Evolutionary conservation across 2,329 filamentous ascomycete genomes (phyloP), one percentile per base, ranked within the genome.

Genomic region (Clonostachys rhizophaga): DNA sequence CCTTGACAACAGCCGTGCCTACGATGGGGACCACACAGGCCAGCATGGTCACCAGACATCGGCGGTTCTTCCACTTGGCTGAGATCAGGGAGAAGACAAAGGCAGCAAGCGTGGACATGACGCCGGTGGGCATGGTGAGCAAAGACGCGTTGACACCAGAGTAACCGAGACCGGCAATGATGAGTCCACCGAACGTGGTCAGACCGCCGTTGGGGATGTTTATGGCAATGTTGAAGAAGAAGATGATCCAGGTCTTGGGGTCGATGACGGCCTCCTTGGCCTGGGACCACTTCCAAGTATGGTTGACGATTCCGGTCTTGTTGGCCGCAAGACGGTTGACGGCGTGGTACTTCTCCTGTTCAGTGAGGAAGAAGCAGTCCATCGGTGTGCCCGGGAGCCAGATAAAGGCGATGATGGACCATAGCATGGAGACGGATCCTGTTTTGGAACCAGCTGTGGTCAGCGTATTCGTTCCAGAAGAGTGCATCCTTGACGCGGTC

Each of bases 251-350:
- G 0, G 75, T 76, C 57, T 80, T 79, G 9, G 71, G 72, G 52
- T 79, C 78, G 4, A 62, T 47, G 0, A 80, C 55, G 40, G 72
- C 75, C 57, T 81, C 76, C 8, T 59, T 45, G 36, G 67, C 61
- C 57, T 81, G 78, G 7, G 69, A 61, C 66, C 69, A 71, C 41
- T 67, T 67, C 65, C 71, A 78, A 9, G 55, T 56, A 12, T 67
- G 64, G 13, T 71, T 68, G 35, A 71, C 66, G 43, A 57, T 35
- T 17, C 57, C 49, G 40, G 62, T 50, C 24, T 46, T 45, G 55
- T 90, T 90, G 20, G 78, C 70, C 1, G 84, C 71, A 20, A 90
- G 78, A 2, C 86, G 75, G 52, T 86, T 84, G 40, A 89, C 68
- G 0, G 83, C 85, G 39, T 86, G 69, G 0, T 80, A 59, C 3